These are phyloP conservation scores for Auricularia sp. DNA, from an alignment of 768 basidiomycete species.

Conservation along the genomic window DNA sequence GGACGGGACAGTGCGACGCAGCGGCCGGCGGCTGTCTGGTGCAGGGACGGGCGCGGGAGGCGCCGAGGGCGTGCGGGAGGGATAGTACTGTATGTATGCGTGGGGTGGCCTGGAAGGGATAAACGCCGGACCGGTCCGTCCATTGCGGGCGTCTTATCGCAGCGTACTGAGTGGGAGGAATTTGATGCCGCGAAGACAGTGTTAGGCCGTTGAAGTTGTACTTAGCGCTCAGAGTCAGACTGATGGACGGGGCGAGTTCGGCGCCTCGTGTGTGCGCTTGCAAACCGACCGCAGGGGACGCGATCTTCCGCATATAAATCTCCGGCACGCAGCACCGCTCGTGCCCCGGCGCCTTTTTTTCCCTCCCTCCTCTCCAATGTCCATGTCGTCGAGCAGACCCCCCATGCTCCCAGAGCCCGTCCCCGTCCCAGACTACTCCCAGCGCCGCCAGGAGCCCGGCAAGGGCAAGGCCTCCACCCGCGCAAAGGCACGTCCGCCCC, in stretches of 20 bases:
- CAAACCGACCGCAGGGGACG: not conserved
- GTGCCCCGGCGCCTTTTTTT: not conserved
- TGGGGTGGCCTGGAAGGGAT: not conserved
- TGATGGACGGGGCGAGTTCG: not conserved
- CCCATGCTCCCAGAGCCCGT: not conserved
- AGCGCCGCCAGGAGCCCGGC: not conserved
- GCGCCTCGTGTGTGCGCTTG: not conserved
- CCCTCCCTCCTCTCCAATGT: conserved; percentile 6
- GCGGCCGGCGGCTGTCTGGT: not conserved
- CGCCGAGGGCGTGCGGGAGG: not conserved
- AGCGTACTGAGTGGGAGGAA: not conserved
- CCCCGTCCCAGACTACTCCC: not conserved
- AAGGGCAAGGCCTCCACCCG: conserved; percentile 75
- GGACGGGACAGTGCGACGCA: not conserved
- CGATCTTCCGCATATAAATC: not conserved
- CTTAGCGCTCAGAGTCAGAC: not conserved
- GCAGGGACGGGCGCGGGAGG: not conserved
- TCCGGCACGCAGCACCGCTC: not conserved
- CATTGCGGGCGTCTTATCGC: conserved; percentile 1
- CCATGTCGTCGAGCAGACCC: not conserved
- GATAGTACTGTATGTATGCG: not conserved
- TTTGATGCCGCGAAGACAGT: not conserved
- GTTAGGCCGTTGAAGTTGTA: not conserved
- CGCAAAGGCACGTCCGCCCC: conserved; percentile 46
- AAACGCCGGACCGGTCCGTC: not conserved